These are phyloP conservation scores for Pezicula carpinea DNA, from an alignment of 2,329 filamentous ascomycete genomes.

Conservation along the genomic window DNA sequence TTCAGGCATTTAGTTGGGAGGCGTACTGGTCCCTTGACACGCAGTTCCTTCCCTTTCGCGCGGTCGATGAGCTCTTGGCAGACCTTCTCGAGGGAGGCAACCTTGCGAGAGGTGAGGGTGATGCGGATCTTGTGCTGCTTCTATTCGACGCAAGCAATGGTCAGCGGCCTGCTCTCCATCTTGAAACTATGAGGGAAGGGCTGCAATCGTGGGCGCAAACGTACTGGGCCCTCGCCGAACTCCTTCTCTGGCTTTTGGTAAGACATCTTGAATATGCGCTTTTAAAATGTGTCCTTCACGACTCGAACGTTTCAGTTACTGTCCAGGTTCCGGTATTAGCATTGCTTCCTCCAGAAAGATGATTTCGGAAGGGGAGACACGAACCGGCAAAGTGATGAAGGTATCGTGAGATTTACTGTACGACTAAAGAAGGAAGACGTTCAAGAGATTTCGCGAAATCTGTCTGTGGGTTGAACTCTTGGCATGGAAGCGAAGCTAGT, in stretches of 20 bases:
- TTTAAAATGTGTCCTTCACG: conserved; percentile 55
- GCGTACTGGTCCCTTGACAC: conserved; percentile 96
- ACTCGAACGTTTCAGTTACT: conserved; percentile 72
- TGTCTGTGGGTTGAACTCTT: neutral
- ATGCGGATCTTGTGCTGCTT: conserved; percentile 99
- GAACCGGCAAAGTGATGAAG: conserved; percentile 85
- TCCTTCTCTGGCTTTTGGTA: conserved; percentile 96
- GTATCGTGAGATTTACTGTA: conserved; percentile 20
- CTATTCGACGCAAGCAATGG: conserved; percentile 33
- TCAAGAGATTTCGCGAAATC: conserved; percentile 4
- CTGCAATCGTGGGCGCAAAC: conserved; percentile 30
- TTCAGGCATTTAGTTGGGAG: conserved; percentile 96
- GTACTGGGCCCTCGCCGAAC: conserved; percentile 77
- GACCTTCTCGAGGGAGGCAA: conserved; percentile 94
- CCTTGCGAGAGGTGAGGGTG: conserved; percentile 93
- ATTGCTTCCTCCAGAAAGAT: too few species aligned
- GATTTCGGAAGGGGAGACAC: too few species aligned
- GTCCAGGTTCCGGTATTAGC: too few species aligned
- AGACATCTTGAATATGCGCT: conserved; percentile 64
- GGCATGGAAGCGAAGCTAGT: neutral
- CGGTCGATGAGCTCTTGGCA: conserved; percentile 98
- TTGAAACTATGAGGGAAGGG: conserved; percentile 1
- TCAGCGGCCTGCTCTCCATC: conserved; percentile 4
- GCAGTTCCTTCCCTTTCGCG: conserved; percentile 96
- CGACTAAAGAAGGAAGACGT: conserved; percentile 8